Conservation (phyloP, 306 rosid species). For the Hylodesmum podocarpum region DNA sequence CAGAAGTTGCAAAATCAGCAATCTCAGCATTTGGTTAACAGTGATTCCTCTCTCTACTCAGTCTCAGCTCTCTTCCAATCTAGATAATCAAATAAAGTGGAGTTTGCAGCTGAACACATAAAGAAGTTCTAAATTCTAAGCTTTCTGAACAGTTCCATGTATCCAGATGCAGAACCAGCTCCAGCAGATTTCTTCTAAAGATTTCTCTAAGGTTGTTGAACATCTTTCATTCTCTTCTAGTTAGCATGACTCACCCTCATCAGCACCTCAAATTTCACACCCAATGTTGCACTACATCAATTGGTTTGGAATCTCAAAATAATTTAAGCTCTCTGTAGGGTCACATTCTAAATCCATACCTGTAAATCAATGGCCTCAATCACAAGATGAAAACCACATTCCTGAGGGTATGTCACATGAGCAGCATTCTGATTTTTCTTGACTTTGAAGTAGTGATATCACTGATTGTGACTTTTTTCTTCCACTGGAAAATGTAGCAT, state of each 20-base stretch:
- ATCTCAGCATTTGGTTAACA: constrained; percentile 57
- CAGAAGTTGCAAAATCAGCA: constrained; percentile 59
- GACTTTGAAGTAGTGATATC: no score
- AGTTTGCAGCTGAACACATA: constrained; percentile 63
- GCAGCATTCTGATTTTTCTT: no score
- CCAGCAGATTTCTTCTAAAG: constrained; percentile 64
- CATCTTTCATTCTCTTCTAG: constrained; percentile 55
- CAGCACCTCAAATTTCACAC: constrained; percentile 65
- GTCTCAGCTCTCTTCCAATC: constrained; percentile 59
- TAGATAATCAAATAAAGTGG: constrained; percentile 69
- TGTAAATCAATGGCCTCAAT: constrained; percentile 45
- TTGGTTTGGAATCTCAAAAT: constrained; percentile 62
- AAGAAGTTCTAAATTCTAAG: constrained; percentile 58
- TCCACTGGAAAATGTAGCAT: no score
- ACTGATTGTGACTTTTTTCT: no score
- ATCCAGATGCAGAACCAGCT: constrained; percentile 74
- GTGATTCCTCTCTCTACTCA: constrained; percentile 59
- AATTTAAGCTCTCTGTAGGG: constrained; percentile 68
- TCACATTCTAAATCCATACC: constrained; percentile 54
- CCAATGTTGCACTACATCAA: constrained; percentile 55
- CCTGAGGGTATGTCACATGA: constrained; percentile 41
- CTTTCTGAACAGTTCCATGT: constrained; percentile 62
- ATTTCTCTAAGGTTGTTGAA: constrained; percentile 52
- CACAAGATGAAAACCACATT: constrained; percentile 41
- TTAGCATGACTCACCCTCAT: constrained; percentile 60